phyloP scores from a whole-genome alignment of 176 grass and related monocot species.

The Oryza punctata region DNA sequence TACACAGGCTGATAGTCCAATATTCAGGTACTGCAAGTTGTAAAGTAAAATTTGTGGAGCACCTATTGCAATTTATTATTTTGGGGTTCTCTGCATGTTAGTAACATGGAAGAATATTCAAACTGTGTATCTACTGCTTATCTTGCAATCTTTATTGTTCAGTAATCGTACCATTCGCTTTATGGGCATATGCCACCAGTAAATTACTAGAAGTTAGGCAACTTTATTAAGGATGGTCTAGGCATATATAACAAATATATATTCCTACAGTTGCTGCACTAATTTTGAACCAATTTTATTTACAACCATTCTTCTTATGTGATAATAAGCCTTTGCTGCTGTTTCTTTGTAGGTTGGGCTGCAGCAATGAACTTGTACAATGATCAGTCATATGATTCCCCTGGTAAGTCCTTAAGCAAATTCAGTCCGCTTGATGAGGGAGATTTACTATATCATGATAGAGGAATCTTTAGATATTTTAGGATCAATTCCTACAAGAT shows the following conservation, averaged over 20 bases:
- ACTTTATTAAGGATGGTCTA: not conserved
- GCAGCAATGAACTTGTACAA: conserved; percentile 53
- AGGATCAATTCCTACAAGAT: conserved; percentile 5
- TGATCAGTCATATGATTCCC: conserved; percentile 49
- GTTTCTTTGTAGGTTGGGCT: conserved; percentile 48
- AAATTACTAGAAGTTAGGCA: not conserved
- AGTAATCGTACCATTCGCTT: conserved; percentile 10
- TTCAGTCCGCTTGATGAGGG: not conserved
- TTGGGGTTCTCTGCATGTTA: not conserved
- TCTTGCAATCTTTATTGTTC: conserved; percentile 9
- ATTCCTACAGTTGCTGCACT: not conserved
- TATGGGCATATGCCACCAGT: not conserved
- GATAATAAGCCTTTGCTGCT: conserved; percentile 10
- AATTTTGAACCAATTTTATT: conserved; percentile 5
- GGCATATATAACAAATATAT: not conserved
- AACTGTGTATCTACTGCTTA: not conserved
- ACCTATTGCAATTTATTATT: conserved; percentile 27
- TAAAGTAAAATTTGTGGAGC: conserved; percentile 8
- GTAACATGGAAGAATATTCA: conserved; percentile 13
- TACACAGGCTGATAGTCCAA: not conserved
- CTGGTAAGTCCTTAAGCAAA: conserved; percentile 36
- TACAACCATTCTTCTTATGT: not conserved
- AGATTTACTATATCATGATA: not conserved
- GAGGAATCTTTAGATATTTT: not conserved
- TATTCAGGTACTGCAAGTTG: not conserved